Evolutionary conservation across 257 asterid genomes (phyloP), one percentile per base, ranked within the genome.

Genomic region (Fraxinus quadrangulata): DNA sequence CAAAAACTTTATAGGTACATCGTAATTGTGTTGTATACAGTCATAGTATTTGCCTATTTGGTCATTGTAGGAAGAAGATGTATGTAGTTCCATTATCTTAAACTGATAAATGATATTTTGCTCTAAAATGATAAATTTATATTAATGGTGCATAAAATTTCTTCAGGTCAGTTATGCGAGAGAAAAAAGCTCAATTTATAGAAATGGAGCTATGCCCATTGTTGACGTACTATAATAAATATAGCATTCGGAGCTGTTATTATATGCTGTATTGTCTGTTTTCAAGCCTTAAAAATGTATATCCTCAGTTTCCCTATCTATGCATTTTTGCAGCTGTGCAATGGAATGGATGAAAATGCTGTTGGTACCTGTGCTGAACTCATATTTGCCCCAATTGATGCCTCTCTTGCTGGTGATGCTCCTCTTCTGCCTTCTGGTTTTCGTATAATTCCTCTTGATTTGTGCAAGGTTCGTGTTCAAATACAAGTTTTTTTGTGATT

Each of bases 401-500:
- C 97, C 76, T 87, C 97, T 10, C 90, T 93, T 76, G 86, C 97
- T 17, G 97, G 91, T 79, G 97, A 93, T 76, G 92, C 94, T 37
- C 97, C 97, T 67, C 91, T 93, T 45, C 83, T 93, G 79, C 97
- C 97, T 37, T 93, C 97, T 23, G 97, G 97, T 75, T 93, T 93
- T 68, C 96, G 97, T 67, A 91, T 93, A 61, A 91, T 93, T 74
- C 93, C 97, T 39, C 97, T 93, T 2, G 97, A 86, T 77, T 82
- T 91, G 47, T 87, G 90, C 82, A 93, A 88, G 92, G 97, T 90
- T n/a, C 61, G 82, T 80, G 69, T 51, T 51, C 67, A 8, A 45
- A 14, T n/a, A 39, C 2, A 33, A 40, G 13, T 40, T 63, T 68
- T 36, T 42, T 56, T 56, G 37, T 54, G 36, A 33, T 10, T 40